Percentiles rank a stretch among this genome's conserved stretches.
phyloP scores from a whole-genome alignment of 2,329 filamentous ascomycete species.

The Drechslerella dactyloides region DNA sequence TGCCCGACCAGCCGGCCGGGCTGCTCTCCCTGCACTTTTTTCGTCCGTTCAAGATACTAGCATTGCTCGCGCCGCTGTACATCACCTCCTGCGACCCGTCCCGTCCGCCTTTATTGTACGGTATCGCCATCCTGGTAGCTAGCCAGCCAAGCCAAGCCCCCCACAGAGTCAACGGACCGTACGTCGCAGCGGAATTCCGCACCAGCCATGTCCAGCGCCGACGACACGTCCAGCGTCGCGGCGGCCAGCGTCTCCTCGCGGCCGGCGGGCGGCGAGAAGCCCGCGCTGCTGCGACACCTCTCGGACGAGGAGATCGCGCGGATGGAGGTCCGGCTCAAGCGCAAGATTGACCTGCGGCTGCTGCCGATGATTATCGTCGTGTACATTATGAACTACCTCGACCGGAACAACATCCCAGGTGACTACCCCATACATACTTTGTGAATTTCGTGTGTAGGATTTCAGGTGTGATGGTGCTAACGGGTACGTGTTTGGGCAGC shows the following conservation, averaged over 20 bases:
- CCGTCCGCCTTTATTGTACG: too few species aligned
- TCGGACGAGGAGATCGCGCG: slow-evolving; percentile 63
- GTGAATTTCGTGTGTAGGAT: not conserved
- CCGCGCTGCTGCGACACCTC: slow-evolving; percentile 60
- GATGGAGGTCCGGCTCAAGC: slow-evolving; percentile 67
- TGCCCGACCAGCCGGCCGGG: too few species aligned
- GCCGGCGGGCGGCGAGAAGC: slow-evolving; percentile 39
- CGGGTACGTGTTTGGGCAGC: slow-evolving; percentile 42
- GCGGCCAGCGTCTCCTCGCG: slow-evolving; percentile 15
- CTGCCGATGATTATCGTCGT: slow-evolving; percentile 74
- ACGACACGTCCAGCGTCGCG: slow-evolving; percentile 56
- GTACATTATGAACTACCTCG: slow-evolving; percentile 77
- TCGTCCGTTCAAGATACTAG: too few species aligned
- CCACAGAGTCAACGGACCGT: too few species aligned
- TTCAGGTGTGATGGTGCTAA: not conserved
- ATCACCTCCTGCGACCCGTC: too few species aligned
- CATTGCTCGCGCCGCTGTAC: too few species aligned
- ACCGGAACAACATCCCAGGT: slow-evolving; percentile 66
- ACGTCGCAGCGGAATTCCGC: too few species aligned
- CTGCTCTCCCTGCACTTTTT: too few species aligned
- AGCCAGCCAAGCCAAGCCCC: too few species aligned
- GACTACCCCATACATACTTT: not conserved
- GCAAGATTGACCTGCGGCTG: slow-evolving; percentile 73
- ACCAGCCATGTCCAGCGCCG: too few species aligned
- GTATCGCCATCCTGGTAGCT: too few species aligned